phyloP scores from a whole-genome alignment of 2,329 filamentous ascomycete species.

The Alternaria sp. region DNA sequence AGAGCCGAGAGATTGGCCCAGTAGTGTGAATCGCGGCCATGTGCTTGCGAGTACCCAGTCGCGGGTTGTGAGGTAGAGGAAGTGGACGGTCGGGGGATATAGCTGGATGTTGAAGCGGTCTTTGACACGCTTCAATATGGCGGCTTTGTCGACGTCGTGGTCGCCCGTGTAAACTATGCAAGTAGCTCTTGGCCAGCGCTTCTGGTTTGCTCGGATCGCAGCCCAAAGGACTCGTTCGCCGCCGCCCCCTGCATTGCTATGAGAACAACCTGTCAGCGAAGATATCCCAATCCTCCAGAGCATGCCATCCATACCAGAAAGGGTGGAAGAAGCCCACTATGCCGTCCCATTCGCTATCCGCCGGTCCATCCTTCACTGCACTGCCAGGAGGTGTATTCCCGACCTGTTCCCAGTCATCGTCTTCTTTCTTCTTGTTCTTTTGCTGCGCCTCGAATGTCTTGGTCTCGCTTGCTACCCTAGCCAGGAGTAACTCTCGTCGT shows the following conservation, averaged over 20 bases:
- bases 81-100: conserved; percentile 79
- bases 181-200: conserved; percentile 84
- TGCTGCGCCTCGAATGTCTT: conserved; percentile 27
- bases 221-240: conserved; percentile 97
- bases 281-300: no score
- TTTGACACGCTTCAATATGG: conserved; percentile 79
- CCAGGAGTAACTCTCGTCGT: conserved; percentile 42
- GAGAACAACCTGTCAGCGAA: conserved; percentile 24
- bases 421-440: conserved; percentile 46
- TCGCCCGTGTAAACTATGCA: conserved; percentile 96
- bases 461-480: conserved; percentile 41
- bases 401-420: conserved; percentile 75
- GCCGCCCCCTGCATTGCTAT: conserved; percentile 90
- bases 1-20: conserved; percentile 93
- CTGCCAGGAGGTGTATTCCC: conserved; percentile 59
- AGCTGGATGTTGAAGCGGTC: conserved; percentile 90
- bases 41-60: conserved; percentile 84
- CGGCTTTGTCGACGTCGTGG: conserved; percentile 80
- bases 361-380: conserved; percentile 52
- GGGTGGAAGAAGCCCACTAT: conserved; percentile 97
- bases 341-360: conserved; percentile 73
- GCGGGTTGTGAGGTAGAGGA: conserved; percentile 89
- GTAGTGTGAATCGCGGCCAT: conserved; percentile 89
- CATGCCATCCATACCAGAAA: conserved; percentile 72
- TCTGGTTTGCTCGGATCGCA: conserved; percentile 88